These are phyloP conservation scores for Astrothelium macrocarpum DNA, from an alignment of 495 filamentous ascomycete genomes.

Conservation along the genomic window DNA sequence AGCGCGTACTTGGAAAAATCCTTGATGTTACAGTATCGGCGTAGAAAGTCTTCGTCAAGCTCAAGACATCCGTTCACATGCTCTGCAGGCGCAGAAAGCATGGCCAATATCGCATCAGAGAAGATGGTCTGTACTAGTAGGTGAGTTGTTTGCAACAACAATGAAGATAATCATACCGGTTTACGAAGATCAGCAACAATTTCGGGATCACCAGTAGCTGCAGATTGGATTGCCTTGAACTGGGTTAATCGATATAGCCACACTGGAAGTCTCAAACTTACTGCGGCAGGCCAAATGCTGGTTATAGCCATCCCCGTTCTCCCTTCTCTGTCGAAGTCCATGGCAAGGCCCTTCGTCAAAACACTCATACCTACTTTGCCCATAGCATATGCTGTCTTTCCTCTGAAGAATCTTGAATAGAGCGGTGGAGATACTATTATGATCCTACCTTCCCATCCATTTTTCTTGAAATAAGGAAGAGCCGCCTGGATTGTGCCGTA, in stretches of 20 bases:
- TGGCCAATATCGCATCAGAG: slow-evolving; percentile 68
- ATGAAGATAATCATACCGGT: slow-evolving; percentile 31
- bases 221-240: slow-evolving; percentile 56
- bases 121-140: slow-evolving; percentile 48
- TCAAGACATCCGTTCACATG: slow-evolving; percentile 61
- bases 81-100: slow-evolving; percentile 52
- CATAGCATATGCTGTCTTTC: slow-evolving; percentile 82
- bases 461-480: slow-evolving; percentile 50
- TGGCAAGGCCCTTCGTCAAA: slow-evolving; percentile 67
- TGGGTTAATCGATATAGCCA: slow-evolving; percentile 5
- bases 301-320: slow-evolving; percentile 63
- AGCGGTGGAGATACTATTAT: slow-evolving; percentile 80
- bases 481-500: slow-evolving; percentile 58
- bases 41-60: slow-evolving; percentile 77
- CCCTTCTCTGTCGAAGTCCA: slow-evolving; percentile 68
- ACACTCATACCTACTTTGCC: slow-evolving; percentile 82
- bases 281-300: slow-evolving; percentile 71
- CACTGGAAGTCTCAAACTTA: slow-evolving; percentile 30
- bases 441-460: slow-evolving; percentile 51
- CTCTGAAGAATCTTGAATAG: slow-evolving; percentile 73
- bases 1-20: slow-evolving; percentile 71
- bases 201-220: slow-evolving; percentile 51
- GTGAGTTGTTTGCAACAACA: neutral
- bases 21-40: slow-evolving; percentile 49
- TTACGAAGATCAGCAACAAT: slow-evolving; percentile 51